Evolutionary conservation across 257 asterid genomes (phyloP), one percentile per base, ranked within the genome.

Genomic region (Agastache rugosa): DNA sequence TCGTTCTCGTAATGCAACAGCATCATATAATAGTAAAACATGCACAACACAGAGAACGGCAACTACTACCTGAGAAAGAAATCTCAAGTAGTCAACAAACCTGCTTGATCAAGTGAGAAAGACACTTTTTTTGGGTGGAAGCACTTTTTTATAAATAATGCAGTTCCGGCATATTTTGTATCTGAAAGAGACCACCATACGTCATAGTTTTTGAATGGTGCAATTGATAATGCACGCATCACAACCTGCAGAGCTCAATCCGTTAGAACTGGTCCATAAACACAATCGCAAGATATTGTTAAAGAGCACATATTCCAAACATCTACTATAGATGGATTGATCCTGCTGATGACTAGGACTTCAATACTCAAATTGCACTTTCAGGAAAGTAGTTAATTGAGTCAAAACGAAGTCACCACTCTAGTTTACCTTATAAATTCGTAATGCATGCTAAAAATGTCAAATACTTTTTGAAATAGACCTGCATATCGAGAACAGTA

Each of bases 151-250:
- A 93, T 78, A 65, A 93, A 75, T 76, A 93, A 74, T 47, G 91
- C 96, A 80, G 98, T 93, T 74, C 98, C 98, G 77, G 98, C 97
- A 84, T 93, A 93, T 73, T 93, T 93, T 67, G 93, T 74, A 83
- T 93, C 97, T 1, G 98, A 88, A 74, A 93, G 96, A 80, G 98
- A 93, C 98, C 97, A 93, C 98, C 97, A 93, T 47, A 91, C 89
- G 11, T 85, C 77, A 71, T 88, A 93, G 67, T 90, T 84, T 79
- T 81, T 88, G 73, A 88, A 91, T 47, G 94, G 92, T 75, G 83
- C 82, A 79, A 63, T 86, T 73, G 96, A 86, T 56, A 93, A 78
- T 73, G 96, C 96, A 53, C 97, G 96, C 85, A 75, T 81, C 60
- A 93, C 67, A 80, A 90, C 75, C 98, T 93, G 92, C 84, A 85